A percentile compares a stretch with the other conserved stretches of the same genome.
phyloP scores from a whole-genome alignment of 2,329 filamentous ascomycete genomes.

The Claviceps spartinae region DNA sequence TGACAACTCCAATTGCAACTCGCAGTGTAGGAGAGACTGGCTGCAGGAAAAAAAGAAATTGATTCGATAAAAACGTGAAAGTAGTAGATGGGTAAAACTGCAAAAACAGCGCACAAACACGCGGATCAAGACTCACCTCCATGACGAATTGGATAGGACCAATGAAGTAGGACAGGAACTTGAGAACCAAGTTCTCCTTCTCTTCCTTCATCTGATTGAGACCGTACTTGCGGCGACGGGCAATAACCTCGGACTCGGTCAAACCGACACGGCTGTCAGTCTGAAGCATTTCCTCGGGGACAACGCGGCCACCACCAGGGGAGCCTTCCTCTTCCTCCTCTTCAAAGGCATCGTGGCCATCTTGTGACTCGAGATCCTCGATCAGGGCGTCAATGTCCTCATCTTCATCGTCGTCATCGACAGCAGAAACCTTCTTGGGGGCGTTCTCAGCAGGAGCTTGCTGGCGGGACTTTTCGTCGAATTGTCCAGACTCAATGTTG shows the following conservation, averaged over 20 bases:
- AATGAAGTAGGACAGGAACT: slow-evolving; percentile 72
- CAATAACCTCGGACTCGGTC: slow-evolving; percentile 52
- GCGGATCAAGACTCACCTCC: slow-evolving; percentile 46
- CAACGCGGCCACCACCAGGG: slow-evolving; percentile 42
- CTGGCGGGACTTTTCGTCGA: slow-evolving; percentile 46
- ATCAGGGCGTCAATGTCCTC: slow-evolving; percentile 80
- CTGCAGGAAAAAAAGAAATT: too few relatives aligned
- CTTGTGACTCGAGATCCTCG: slow-evolving; percentile 72
- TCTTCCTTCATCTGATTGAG: slow-evolving; percentile 86
- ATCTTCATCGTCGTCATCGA: slow-evolving; percentile 56
- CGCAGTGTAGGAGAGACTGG: not conserved
- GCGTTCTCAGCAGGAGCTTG: slow-evolving; percentile 18
- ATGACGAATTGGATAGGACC: slow-evolving; percentile 91
- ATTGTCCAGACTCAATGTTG: slow-evolving; percentile 49
- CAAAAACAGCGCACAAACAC: not conserved
- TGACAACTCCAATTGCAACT: not conserved
- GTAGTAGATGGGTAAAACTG: not conserved
- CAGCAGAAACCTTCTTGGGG: slow-evolving; percentile 24
- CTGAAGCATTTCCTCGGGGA: slow-evolving; percentile 64
- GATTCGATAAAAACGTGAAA: not conserved
- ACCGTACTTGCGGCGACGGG: slow-evolving; percentile 57
- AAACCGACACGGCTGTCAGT: slow-evolving; percentile 64
- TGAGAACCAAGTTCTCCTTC: slow-evolving; percentile 71
- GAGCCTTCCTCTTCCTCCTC: slow-evolving; percentile 40
- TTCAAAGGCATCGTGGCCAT: slow-evolving; percentile 53